These are phyloP conservation scores for Camellia granthamiana DNA, from an alignment of 148 eudicot genomes.

Conservation along the genomic window DNA sequence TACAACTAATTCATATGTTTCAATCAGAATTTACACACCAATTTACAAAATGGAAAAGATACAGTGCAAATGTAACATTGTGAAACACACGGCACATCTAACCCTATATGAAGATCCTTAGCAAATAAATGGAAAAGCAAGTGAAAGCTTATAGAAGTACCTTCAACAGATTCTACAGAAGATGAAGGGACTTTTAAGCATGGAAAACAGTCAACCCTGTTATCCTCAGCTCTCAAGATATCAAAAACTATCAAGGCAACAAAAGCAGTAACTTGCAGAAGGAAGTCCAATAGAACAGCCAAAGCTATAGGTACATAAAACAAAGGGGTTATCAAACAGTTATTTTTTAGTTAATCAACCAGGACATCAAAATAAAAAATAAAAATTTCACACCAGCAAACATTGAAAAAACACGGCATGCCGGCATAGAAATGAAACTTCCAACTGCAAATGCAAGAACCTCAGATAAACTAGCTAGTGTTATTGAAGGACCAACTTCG, in stretches of 20 bases:
- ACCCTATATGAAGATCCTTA: not conserved
- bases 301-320: constrained; percentile 49
- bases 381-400: constrained; percentile 71
- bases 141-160: constrained; percentile 27
- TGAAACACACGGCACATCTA: not conserved
- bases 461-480: constrained; percentile 96
- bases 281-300: constrained; percentile 94
- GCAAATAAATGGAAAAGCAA: not conserved
- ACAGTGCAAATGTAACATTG: not conserved
- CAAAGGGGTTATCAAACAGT: constrained; percentile 14
- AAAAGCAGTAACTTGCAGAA: constrained; percentile 97
- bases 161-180: constrained; percentile 45
- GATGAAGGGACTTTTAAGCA: constrained; percentile 62
- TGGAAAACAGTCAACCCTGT: constrained; percentile 93
- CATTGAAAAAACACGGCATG: constrained; percentile 97
- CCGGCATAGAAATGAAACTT: constrained; percentile 97
- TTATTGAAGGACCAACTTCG: constrained; percentile 98
- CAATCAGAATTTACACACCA: constrained; percentile 9
- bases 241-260: constrained; percentile 91
- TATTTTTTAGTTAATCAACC: not conserved
- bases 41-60: not conserved
- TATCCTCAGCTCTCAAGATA: constrained; percentile 81
- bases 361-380: not conserved
- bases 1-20: constrained; percentile 26
- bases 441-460: constrained; percentile 99